Conservation (phyloP, 805 yeast species). For the Candida maris region DNA sequence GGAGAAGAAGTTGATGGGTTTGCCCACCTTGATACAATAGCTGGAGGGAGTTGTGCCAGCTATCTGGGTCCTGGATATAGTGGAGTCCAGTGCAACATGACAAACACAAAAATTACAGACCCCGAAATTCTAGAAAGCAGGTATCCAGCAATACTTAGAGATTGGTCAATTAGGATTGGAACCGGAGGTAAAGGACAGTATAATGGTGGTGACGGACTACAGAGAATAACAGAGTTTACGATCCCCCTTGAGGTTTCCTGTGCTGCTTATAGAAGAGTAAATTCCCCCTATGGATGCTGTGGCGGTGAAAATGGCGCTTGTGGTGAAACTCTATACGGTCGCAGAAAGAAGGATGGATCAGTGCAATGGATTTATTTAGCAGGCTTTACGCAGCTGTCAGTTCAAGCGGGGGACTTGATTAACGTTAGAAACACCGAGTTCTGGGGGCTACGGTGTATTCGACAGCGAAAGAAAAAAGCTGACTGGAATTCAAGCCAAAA, state of each 20-base stretch:
- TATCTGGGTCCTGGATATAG: constrained; percentile 45
- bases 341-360: constrained; percentile 26
- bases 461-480: background rate
- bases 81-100: constrained; percentile 47
- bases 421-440: constrained; percentile 39
- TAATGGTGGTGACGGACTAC: constrained; percentile 49
- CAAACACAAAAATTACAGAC: constrained; percentile 53
- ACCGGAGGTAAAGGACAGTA: constrained; percentile 49
- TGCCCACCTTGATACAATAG: constrained; percentile 52
- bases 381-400: constrained; percentile 36
- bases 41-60: constrained; percentile 53
- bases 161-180: constrained; percentile 40
- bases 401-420: constrained; percentile 36
- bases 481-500: constrained; percentile 7
- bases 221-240: constrained; percentile 46
- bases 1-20: constrained; percentile 43
- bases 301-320: constrained; percentile 50
- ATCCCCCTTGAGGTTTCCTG: constrained; percentile 39
- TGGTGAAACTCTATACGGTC: constrained; percentile 39
- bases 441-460: constrained; percentile 38
- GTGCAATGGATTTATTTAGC: constrained; percentile 33
- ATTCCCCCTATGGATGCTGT: constrained; percentile 50
- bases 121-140: constrained; percentile 50
- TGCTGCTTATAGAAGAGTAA: constrained; percentile 48
- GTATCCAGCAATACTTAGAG: constrained; percentile 46